A percentile compares a stretch with the other conserved stretches of the same genome.
Conservation (phyloP, 805 yeast species). For the Pichia phayaonensis region DNA sequence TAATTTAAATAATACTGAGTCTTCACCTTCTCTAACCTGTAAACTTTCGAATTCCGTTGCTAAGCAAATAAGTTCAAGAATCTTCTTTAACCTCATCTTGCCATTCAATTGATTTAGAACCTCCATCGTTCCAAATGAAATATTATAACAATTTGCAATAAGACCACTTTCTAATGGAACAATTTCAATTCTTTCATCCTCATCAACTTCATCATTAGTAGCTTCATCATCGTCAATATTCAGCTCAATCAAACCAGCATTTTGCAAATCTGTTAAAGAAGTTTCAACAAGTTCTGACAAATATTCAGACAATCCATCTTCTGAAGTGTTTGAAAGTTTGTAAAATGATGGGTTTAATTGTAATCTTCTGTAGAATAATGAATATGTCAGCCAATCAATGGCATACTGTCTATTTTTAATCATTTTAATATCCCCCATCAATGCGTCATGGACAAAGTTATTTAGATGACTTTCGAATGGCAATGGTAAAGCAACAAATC, state of each 20-base stretch:
- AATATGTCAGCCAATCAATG: slow-evolving; percentile 82
- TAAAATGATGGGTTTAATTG: slow-evolving; percentile 83
- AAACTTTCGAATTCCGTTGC: slow-evolving; percentile 66
- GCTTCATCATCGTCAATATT: slow-evolving; percentile 32
- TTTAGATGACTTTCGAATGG: slow-evolving; percentile 79
- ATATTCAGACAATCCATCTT: slow-evolving; percentile 68
- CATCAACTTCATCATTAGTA: slow-evolving; percentile 18
- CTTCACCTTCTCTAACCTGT: slow-evolving; percentile 59
- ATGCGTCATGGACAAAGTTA: slow-evolving; percentile 52
- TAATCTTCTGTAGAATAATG: slow-evolving; percentile 75
- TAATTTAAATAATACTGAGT: slow-evolving; percentile 36
- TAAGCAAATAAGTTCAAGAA: slow-evolving; percentile 57
- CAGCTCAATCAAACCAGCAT: slow-evolving; percentile 55
- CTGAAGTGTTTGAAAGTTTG: slow-evolving; percentile 60
- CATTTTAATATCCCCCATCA: slow-evolving; percentile 64
- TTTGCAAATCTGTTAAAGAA: slow-evolving; percentile 53
- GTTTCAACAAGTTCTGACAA: slow-evolving; percentile 78
- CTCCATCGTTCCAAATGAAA: slow-evolving; percentile 62
- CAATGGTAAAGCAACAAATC: slow-evolving; percentile 63
- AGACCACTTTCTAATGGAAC: slow-evolving; percentile 61
- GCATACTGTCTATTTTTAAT: slow-evolving; percentile 72
- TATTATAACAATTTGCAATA: slow-evolving; percentile 66
- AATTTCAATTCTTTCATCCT: slow-evolving; percentile 36
- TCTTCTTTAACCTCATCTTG: slow-evolving; percentile 49
- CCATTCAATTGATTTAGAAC: slow-evolving; percentile 46